These are phyloP conservation scores for Rhododendron williamsianum DNA, from an alignment of 148 eudicot species.

Conservation along the genomic window DNA sequence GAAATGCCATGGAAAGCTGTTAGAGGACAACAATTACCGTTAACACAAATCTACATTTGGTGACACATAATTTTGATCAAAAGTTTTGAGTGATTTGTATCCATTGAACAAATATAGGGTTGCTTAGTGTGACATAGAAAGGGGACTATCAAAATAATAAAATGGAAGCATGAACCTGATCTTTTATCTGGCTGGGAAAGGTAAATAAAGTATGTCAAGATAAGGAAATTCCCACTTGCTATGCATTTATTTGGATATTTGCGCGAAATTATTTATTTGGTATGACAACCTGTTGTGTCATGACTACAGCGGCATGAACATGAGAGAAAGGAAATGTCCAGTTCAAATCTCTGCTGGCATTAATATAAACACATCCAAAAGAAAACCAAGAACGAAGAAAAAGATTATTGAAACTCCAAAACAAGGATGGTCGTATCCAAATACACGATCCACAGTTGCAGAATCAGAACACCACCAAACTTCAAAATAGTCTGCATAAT, in stretches of 20 bases:
- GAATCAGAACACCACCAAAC: neutral
- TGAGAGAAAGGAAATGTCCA: neutral
- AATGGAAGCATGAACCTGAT: neutral
- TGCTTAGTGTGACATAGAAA: neutral
- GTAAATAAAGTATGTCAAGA: neutral
- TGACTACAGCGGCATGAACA: neutral
- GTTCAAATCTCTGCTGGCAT: neutral
- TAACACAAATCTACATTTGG: neutral
- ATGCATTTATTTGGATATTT: neutral
- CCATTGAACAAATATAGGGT: neutral
- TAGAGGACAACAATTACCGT: constrained; percentile 1
- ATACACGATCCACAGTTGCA: neutral
- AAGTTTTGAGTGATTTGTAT: neutral
- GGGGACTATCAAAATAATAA: neutral
- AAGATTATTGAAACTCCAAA: neutral
- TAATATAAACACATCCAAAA: neutral
- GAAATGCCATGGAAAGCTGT: constrained; percentile 20
- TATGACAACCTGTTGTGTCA: neutral
- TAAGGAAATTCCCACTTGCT: neutral
- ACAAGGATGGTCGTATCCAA: neutral
- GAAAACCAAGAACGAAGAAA: neutral
- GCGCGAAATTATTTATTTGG: no score
- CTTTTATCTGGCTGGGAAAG: neutral
- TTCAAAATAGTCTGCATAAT: neutral
- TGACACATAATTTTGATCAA: neutral